phyloP scores from a whole-genome alignment of 768 basidiomycete species.

The Punctularia strigosozonata region DNA sequence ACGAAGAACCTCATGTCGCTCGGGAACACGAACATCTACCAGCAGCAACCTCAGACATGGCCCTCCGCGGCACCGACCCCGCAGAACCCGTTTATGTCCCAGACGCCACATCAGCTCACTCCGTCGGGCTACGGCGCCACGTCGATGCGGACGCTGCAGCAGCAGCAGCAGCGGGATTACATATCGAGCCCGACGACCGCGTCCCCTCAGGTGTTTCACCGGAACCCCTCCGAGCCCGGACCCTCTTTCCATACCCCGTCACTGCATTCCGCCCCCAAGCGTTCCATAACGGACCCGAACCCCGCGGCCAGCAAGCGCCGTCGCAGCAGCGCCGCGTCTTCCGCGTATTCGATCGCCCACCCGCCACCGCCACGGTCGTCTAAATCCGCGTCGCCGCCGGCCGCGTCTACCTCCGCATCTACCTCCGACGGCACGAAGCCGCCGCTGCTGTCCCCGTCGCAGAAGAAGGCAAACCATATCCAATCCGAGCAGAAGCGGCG shows the following conservation, averaged over 20 bases:
- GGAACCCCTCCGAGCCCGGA: neutral
- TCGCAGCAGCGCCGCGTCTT: neutral
- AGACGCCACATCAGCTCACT: too few relatives aligned
- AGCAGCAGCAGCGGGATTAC: conserved; percentile 3
- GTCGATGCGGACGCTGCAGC: neutral
- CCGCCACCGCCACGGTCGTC: neutral
- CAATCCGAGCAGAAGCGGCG: conserved; percentile 90
- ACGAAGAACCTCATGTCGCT: conserved; percentile 79
- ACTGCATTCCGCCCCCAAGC: neutral
- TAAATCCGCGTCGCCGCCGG: neutral
- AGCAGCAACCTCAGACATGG: neutral
- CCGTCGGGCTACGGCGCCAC: too few relatives aligned
- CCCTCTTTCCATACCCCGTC: neutral
- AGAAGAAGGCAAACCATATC: conserved; percentile 92
- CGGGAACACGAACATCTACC: conserved; percentile 29
- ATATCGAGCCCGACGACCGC: conserved; percentile 2
- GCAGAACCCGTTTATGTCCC: too few relatives aligned
- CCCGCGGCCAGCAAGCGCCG: neutral
- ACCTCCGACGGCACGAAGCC: conserved; percentile 16
- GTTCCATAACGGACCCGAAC: neutral
- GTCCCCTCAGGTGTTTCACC: neutral
- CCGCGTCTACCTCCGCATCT: conserved; percentile 3
- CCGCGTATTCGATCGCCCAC: conserved; percentile 4
- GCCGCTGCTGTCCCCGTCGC: conserved; percentile 59
- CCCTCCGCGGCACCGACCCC: neutral